Evolutionary conservation across 345 rosid genomes (phyloP).

Genomic region (Eucalyptus sp.): DNA sequence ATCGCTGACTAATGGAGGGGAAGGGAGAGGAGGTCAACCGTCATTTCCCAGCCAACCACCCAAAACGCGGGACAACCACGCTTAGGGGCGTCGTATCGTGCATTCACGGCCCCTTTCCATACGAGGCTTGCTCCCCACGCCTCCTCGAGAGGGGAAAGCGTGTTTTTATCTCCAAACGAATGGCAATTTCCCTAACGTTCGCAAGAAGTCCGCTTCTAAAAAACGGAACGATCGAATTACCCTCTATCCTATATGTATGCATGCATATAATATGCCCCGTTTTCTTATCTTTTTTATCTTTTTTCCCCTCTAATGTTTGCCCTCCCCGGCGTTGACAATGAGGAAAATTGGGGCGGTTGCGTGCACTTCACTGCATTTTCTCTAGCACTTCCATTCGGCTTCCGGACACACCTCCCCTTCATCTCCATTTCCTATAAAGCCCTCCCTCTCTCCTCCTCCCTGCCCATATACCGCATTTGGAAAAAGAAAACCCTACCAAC

Average conservation of each 20-base stretch:
- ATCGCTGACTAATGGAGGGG: background rate
- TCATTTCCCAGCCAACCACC: background rate
- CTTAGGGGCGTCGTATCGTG: too few species aligned
- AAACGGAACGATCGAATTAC: background rate
- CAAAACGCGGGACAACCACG: background rate
- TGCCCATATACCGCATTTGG: background rate
- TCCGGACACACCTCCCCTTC: background rate
- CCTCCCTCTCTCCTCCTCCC: background rate
- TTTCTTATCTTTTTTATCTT: too few species aligned
- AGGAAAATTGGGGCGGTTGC: background rate
- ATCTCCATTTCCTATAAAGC: background rate
- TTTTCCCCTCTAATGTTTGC: background rate
- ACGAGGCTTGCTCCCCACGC: too few species aligned
- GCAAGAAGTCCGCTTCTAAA: background rate
- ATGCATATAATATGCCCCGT: background rate
- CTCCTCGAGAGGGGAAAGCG: background rate
- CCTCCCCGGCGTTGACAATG: background rate
- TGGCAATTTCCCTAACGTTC: background rate
- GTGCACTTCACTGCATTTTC: background rate
- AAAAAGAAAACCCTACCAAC: background rate
- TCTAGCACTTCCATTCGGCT: background rate
- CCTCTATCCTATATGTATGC: background rate
- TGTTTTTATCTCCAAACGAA: background rate
- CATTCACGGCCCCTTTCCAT: too few species aligned
- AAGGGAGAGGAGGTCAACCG: background rate